Evolutionary conservation across 1,284 basidiomycete species (phyloP), one percentile per base, ranked within the genome.

Genomic region (Ganoderma meredithae): DNA sequence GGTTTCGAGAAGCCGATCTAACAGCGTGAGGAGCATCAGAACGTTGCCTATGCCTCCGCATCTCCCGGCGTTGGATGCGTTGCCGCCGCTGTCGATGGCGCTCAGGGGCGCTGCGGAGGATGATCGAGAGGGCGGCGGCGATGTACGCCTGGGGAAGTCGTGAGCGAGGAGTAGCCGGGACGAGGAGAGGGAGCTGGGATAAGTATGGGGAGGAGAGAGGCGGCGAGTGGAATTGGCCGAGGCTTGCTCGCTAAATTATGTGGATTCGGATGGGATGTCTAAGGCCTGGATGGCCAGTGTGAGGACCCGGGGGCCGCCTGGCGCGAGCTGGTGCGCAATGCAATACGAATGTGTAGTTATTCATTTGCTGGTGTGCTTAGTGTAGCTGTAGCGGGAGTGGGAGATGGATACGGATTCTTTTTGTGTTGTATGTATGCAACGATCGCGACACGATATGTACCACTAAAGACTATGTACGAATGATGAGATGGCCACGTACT

Each of bases 11-110:
- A 74, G 69, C 22, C 65, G 76, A 27, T 71, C 72, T 36, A 71
- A 71, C 44, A 76, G 74, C 69, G 73, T 76, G 27, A 69, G 70
- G 62, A 73, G 69, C 39, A 70, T 72, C 15, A 55, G 71, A 40
- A 69, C 70, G 59, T n/a, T 73, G 44, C 47, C 47, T 3, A 12
- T 52, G 47, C 68, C 72, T n/a, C 63, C 67, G 49, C 71, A 69
- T 52, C 65, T 77, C 13, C 76, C 76, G 27, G 72, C 74, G 10
- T 27, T 75, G 4, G 71, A 75, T 27, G 67, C 74, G 12, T 66
- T 73, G 17, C 67, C 76, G 61, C 76, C 76, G 43, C 62, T 78
- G 59, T 64, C 66, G 58, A 44, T 69, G 44, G 65, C 65, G 61
- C 33, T 60, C 33, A 44, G 53, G 62, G 65, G 55, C 53, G 69